These are phyloP conservation scores for Lentinula detonsa DNA, from an alignment of 768 basidiomycete species.

Conservation along the genomic window DNA sequence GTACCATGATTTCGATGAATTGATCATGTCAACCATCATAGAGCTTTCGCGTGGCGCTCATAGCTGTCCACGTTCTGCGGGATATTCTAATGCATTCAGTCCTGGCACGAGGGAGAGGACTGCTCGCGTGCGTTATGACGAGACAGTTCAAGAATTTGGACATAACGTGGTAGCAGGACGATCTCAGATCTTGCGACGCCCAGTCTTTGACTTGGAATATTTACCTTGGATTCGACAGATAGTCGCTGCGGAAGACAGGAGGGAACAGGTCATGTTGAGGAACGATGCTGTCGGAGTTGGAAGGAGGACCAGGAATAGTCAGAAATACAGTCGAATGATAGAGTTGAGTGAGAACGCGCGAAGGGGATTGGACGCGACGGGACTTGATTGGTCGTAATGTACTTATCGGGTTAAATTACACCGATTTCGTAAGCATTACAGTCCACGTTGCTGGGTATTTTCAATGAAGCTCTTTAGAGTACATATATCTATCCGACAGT, in stretches of 20 bases:
- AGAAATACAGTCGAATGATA: conserved; percentile 38
- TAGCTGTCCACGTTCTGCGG: conserved; percentile 12
- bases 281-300: conserved; percentile 13
- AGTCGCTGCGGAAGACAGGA: conserved; percentile 56
- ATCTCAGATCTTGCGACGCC: conserved; percentile 34
- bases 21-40: conserved; percentile 43
- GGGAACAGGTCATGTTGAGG: conserved; percentile 22
- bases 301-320: conserved; percentile 56
- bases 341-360: conserved; percentile 30
- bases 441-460: conserved; percentile 5
- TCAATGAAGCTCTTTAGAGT: background rate
- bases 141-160: conserved; percentile 40
- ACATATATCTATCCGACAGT: conserved; percentile 2
- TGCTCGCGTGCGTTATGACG: conserved; percentile 39
- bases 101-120: background rate
- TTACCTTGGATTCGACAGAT: conserved; percentile 63
- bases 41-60: conserved; percentile 40
- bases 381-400: conserved; percentile 10
- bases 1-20: conserved; percentile 36
- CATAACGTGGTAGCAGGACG: conserved; percentile 37
- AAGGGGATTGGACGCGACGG: conserved; percentile 18
- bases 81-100: conserved; percentile 12
- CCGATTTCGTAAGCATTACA: background rate
- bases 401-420: background rate
- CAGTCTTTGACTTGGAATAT: conserved; percentile 58